Conservation (phyloP, 805 yeast species). For the Teunomyces barrocoloradensis region DNA sequence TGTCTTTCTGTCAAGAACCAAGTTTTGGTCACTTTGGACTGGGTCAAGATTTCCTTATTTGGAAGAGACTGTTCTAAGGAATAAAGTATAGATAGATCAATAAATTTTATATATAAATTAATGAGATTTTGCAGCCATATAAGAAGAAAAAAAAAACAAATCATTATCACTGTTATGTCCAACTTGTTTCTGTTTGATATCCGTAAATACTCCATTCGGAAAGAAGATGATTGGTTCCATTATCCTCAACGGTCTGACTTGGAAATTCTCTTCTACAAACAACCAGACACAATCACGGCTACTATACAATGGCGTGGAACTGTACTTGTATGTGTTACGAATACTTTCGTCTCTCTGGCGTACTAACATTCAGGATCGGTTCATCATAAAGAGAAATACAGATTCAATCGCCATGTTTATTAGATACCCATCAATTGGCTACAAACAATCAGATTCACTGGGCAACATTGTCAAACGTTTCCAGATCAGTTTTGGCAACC, state of each 20-base stretch:
- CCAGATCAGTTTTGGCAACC: constrained; percentile 23
- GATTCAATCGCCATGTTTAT: constrained; percentile 16
- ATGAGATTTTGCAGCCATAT: constrained; percentile 5
- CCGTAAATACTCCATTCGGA: constrained; percentile 6
- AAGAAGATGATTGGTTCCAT: constrained; percentile 24
- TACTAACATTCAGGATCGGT: constrained; percentile 15
- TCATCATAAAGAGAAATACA: constrained; percentile 4
- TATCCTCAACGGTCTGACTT: constrained; percentile 29
- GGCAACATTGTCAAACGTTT: constrained; percentile 24
- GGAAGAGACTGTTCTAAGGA: constrained; percentile 95
- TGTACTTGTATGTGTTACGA: constrained; percentile 14
- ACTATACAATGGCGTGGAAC: constrained; percentile 21
- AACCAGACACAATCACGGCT: constrained; percentile 2
- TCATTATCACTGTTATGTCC: not conserved
- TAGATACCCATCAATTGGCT: constrained; percentile 27
- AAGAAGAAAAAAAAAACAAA: not conserved
- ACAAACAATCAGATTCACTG: constrained; percentile 19
- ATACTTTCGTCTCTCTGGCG: not conserved
- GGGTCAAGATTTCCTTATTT: constrained; percentile 83
- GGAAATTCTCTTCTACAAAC: constrained; percentile 14
- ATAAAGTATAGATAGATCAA: constrained; percentile 26
- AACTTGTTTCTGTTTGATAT: constrained; percentile 6
- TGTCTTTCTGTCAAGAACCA: constrained; percentile 86
- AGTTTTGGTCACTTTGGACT: constrained; percentile 79
- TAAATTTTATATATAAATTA: not conserved